Base-by-base conservation (phyloP, 148 eudicot genomes). In the Polygonum maritimum region DNA sequence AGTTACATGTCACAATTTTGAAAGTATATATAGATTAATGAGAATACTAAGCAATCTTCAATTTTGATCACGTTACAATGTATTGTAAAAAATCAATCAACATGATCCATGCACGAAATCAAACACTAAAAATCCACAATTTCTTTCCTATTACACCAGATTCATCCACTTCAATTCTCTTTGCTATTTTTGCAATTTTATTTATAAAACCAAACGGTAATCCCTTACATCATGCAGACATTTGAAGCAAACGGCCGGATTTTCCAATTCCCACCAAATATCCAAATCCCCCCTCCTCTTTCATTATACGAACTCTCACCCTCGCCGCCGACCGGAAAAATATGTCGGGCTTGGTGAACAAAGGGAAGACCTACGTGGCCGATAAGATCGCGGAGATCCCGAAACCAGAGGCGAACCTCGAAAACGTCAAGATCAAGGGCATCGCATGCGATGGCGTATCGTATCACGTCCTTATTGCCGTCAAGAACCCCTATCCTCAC, bases 371-470 rank as follows among this genome's bases (percentile, higher is more conserved):
- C 16, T 85, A 62, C 71, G 83, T 80, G 51, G 70, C 86, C 51
- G 88, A 83, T 16, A 79, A 81, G 67, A 79, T 84, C n/a, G 78
- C 79, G 0, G 51, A 69, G 35, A 74, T 85, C 48, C 33, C 78
- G 75, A 85, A 85, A 75, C 90, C 90, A 26, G 83, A 81, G 81
- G 90, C 88, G 38, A 69, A 65, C 11, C 67, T 87, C 2, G 58
- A 40, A 10, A 85, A 83, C 77, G 88, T 87, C 19, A 87, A 87
- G 71, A 82, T 85, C 31, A 85, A 80, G 57, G 81, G 74, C 33
- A 69, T 81, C 33, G 48, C 84, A 65, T 62, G 77, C 16, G 76
- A 83, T 15, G 84, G 78, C 21, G 21, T 87, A 73, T 78, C 85
- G 4, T 83, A 83, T 47, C 36, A 76, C 48, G 88, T 88, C 41